Conservation (phyloP, 768 basidiomycete genomes). For the Lentinula sp. region DNA sequence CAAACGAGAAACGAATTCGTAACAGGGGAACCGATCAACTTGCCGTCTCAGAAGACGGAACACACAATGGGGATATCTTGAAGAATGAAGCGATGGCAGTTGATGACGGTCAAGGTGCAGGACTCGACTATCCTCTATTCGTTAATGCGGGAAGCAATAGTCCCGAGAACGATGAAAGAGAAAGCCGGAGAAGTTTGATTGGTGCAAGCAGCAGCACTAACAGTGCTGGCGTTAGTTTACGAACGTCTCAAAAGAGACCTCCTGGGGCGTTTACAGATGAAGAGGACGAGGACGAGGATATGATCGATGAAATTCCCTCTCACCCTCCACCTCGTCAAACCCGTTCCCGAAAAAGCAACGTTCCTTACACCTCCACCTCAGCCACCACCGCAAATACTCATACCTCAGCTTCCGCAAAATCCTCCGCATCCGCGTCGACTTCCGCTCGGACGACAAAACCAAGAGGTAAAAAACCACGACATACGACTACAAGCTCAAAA, state of each 20-base stretch:
- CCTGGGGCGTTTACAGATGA: constrained; percentile 4
- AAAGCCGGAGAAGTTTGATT: neutral
- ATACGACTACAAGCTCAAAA: neutral
- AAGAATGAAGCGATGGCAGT: neutral
- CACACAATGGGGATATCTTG: neutral
- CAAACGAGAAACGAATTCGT: neutral
- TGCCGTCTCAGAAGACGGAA: neutral
- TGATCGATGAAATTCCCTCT: neutral
- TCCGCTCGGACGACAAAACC: neutral
- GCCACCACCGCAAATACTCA: neutral
- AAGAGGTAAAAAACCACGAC: neutral
- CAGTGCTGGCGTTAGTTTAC: neutral
- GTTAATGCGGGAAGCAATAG: neutral
- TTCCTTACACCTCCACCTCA: neutral
- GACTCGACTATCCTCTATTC: constrained; percentile 1
- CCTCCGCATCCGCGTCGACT: neutral
- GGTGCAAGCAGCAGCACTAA: neutral
- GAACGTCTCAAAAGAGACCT: neutral
- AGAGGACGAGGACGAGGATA: constrained; percentile 2
- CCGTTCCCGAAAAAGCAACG: neutral
- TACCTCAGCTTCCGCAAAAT: neutral
- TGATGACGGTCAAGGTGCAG: neutral
- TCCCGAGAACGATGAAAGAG: neutral
- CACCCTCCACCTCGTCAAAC: neutral
- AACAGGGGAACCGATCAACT: neutral